phyloP scores from a whole-genome alignment of 805 yeast species.

The Nakazawaea peltata region DNA sequence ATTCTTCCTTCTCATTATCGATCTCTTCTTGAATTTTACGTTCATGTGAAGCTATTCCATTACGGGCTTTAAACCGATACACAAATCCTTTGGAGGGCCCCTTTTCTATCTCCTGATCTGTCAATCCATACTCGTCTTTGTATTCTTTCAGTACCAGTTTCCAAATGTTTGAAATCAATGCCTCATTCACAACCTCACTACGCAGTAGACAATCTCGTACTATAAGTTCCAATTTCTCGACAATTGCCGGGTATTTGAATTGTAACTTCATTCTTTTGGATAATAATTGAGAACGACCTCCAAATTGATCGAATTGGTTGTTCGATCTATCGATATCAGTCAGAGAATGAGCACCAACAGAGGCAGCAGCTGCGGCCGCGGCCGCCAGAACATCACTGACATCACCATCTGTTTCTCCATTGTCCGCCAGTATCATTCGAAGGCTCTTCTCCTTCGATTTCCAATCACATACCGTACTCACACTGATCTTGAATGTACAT shows the following conservation, averaged over 20 bases:
- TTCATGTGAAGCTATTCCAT: constrained; percentile 6
- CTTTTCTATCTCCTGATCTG: constrained; percentile 1
- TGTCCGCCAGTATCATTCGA: background rate
- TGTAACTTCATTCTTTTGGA: background rate
- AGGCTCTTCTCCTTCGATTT: constrained; percentile 3
- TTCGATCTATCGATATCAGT: too few relatives aligned
- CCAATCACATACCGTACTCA: constrained; percentile 9
- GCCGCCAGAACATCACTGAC: too few relatives aligned
- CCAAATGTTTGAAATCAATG: constrained; percentile 2
- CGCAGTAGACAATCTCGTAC: background rate
- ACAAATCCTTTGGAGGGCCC: constrained; percentile 9
- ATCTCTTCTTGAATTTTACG: background rate
- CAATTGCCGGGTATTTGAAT: constrained; percentile 8
- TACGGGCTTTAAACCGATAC: constrained; percentile 6
- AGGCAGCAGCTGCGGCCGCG: too few relatives aligned
- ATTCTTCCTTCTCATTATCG: constrained; percentile 1
- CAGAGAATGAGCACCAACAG: too few relatives aligned
- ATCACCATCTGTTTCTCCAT: background rate
- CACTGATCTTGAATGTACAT: constrained; percentile 9
- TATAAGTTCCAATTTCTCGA: constrained; percentile 3
- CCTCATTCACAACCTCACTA: constrained; percentile 2
- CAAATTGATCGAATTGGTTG: too few relatives aligned
- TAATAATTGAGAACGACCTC: background rate
- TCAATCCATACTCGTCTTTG: constrained; percentile 1
- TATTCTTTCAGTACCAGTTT: background rate